Base-by-base conservation (phyloP, 2,329 filamentous ascomycete species). In the Didymella pinodella region DNA sequence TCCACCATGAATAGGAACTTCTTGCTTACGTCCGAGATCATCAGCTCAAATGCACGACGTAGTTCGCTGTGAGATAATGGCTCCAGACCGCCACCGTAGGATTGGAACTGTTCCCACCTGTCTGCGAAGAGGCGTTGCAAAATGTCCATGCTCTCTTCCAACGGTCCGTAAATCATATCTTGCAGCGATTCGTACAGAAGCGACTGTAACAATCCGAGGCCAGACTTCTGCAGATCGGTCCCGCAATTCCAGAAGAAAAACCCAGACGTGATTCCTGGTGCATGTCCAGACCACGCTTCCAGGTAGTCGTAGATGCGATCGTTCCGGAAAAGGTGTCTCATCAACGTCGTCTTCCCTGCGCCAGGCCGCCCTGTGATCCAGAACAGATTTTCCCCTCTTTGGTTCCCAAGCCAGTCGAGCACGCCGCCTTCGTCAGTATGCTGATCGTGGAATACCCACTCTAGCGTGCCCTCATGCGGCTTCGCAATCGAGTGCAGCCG, bases 281-380 rank as follows among this genome's bases (percentile, higher is more conserved):
- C 48, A 6, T 62, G 51, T 7, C 69, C 70, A n/a, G 71, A 73
- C 71, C 72, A 75, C 8, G 65, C 61, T 47, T 73, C 69, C 16
- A 73, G 49, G 20, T 65, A 63, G 14, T 68, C 64, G 43, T 70
- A 72, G 10, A 70, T 49, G 3, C 57, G 59, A 45, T 65, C 57
- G 38, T 73, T 72, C 14, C 68, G 68, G 48, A 73, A 72, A 3
- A 72, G 50, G 34, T 77, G 76, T 20, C 78, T 77, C 69, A 82
- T 81, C 1, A 83, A 69, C 0, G 80, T 82, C 0, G 79, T 82
- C 59, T 83, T 83, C 0, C 81, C 81, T 0, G 79, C 79, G 0
- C 81, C 81, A 3, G 81, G 76, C 32, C 82, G 69, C 12, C 71
- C 72, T n/a, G 69, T 71, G 14, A 75, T 53, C 72, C 70, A 75